Base-by-base conservation (phyloP, 2,329 filamentous ascomycete species). In the Epichloe sylvatica region DNA sequence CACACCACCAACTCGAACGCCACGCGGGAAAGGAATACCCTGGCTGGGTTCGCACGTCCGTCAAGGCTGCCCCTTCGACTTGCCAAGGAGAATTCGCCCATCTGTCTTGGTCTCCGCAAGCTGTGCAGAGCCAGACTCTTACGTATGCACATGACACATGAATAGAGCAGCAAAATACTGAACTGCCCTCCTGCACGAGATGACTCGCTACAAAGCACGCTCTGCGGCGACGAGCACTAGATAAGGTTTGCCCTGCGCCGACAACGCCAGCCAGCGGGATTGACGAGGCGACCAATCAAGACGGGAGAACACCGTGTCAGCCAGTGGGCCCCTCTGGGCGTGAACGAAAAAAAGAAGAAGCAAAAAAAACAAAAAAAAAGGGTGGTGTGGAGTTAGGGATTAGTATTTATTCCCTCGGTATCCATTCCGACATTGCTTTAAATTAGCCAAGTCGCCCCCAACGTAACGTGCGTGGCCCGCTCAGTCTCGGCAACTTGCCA, bases 1-100 rank as follows among this genome's bases (percentile, higher is more conserved):
- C 51, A 9, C 40, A 45, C 45, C 49, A 44, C 41, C 23, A 35
- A 7, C 34, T 48, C 41, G 19, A 17, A 45, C 52, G 51, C 52
- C 52, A 54, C 52, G 39, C 52, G 44, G 51, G 40, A 51, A 38
- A 25, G 47, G 11, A 41, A 34, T 39, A 38, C 38, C 36, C 23
- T 33, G 46, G 23, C 45, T 17, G n/a, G 25, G 36, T 39, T 36
- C 42, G n/a, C 40, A 5, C 11, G 37, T 41, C 36, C 19, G 35
- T 39, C n/a, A 19, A 39, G 12, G 44, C 45, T 21, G 23, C 45
- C 34, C 34, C 38, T 19, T 45, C 35, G 25, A 40, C 45, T 35
- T 40, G 33, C 40, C 46, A 38, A 5, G 17, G 38, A 4, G 41
- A 15, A 36, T 23, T 21, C 35, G 9, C 17, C 23, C 8, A 36